Percentiles rank a stretch among this genome's conserved stretches.
phyloP scores from a whole-genome alignment of 2,329 filamentous ascomycete species.

The Fusarium chlamydosporum region DNA sequence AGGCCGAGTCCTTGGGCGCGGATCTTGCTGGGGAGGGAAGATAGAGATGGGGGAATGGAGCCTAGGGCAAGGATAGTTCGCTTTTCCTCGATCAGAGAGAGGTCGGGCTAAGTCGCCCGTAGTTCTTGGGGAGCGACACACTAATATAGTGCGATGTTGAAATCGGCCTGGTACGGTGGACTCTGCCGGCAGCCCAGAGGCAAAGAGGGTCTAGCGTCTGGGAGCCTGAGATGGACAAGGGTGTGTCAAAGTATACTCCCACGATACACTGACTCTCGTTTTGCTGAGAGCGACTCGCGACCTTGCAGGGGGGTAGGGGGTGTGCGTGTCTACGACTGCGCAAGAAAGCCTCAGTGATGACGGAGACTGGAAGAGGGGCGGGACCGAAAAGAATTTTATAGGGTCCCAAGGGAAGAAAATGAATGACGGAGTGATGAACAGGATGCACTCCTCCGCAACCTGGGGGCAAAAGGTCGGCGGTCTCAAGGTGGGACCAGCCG shows the following conservation, averaged over 20 bases:
- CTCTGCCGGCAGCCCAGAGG: constrained; percentile 54
- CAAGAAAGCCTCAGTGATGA: constrained; percentile 49
- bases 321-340: constrained; percentile 30
- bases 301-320: constrained; percentile 38
- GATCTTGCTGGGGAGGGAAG: constrained; percentile 52
- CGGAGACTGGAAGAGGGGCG: constrained; percentile 47
- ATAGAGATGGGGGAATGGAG: constrained; percentile 49
- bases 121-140: constrained; percentile 57
- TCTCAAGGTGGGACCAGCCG: constrained; percentile 42
- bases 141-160: constrained; percentile 60
- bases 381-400: constrained; percentile 55
- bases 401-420: constrained; percentile 46
- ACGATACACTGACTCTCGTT: constrained; percentile 52
- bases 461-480: constrained; percentile 29
- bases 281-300: constrained; percentile 48
- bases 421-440: constrained; percentile 52
- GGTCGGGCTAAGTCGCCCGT: constrained; percentile 51
- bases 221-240: constrained; percentile 50
- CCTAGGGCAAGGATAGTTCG: constrained; percentile 53
- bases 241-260: constrained; percentile 50
- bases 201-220: constrained; percentile 56
- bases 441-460: constrained; percentile 48
- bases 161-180: constrained; percentile 51
- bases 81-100: constrained; percentile 52
- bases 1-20: constrained; percentile 54